Percentiles rank a stretch among this genome's conserved stretches.
Conservation (phyloP, 1,284 basidiomycete species). For the Malassezia pachydermatis region DNA sequence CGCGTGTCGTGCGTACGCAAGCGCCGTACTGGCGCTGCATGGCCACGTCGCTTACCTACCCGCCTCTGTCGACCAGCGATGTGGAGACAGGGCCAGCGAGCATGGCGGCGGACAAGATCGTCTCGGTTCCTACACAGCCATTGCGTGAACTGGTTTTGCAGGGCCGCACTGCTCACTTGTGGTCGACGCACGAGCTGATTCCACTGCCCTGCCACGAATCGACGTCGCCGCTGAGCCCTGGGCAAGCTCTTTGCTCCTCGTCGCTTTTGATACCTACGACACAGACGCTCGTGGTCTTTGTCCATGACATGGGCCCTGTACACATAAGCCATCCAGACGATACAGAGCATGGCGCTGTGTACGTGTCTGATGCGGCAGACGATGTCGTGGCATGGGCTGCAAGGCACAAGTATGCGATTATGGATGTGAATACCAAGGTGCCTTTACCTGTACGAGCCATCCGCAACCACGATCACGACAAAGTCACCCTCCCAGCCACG, state of each 20-base stretch:
- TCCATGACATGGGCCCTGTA: constrained; percentile 35
- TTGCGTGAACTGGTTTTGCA: neutral
- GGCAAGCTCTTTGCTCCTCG: constrained; percentile 64
- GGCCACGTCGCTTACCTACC: constrained; percentile 51
- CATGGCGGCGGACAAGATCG: constrained; percentile 18
- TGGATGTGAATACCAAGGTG: constrained; percentile 58
- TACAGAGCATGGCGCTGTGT: neutral
- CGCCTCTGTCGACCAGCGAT: neutral
- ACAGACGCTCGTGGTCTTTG: constrained; percentile 30
- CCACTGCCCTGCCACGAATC: constrained; percentile 3
- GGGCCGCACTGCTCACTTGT: constrained; percentile 7
- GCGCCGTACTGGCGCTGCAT: constrained; percentile 82
- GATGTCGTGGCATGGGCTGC: constrained; percentile 67
- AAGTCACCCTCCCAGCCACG: neutral
- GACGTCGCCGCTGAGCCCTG: neutral
- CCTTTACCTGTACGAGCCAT: constrained; percentile 1
- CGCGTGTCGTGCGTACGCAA: constrained; percentile 72
- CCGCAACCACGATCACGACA: constrained; percentile 4
- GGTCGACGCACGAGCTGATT: constrained; percentile 3
- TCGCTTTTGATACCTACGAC: constrained; percentile 45
- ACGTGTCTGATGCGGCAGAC: constrained; percentile 65
- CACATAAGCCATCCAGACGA: constrained; percentile 15
- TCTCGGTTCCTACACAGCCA: constrained; percentile 4
- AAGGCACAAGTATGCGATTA: constrained; percentile 59
- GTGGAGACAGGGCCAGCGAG: constrained; percentile 10